Conservation (phyloP, 1,139 yeast genomes). For the Sugiyamaella xylanicola region DNA sequence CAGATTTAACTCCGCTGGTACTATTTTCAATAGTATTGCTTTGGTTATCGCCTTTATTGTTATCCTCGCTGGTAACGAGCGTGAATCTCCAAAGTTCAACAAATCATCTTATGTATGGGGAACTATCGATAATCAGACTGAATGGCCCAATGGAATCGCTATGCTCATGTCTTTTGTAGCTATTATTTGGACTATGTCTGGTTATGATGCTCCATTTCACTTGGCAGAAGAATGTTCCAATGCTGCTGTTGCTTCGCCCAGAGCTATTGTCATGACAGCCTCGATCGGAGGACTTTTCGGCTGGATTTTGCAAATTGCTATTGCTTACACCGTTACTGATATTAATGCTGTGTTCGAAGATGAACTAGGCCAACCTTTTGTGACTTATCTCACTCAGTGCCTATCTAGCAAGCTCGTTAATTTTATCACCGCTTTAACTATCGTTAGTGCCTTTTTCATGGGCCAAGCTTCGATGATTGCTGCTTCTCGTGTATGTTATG, state of each 20-base stretch:
- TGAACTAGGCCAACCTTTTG: slow-evolving; percentile 68
- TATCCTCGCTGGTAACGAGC: slow-evolving; percentile 54
- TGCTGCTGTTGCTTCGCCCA: slow-evolving; percentile 65
- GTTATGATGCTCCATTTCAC: slow-evolving; percentile 76
- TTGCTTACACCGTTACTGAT: slow-evolving; percentile 64
- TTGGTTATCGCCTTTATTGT: slow-evolving; percentile 58
- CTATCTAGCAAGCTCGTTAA: slow-evolving; percentile 50
- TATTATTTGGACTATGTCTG: slow-evolving; percentile 76
- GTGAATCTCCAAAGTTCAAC: slow-evolving; percentile 53
- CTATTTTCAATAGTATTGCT: slow-evolving; percentile 52
- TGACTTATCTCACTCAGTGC: slow-evolving; percentile 58
- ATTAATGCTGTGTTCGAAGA: slow-evolving; percentile 54
- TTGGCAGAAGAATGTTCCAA: slow-evolving; percentile 71
- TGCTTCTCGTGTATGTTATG: slow-evolving; percentile 68
- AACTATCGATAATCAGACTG: slow-evolving; percentile 59
- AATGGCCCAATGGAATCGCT: slow-evolving; percentile 67
- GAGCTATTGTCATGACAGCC: slow-evolving; percentile 68
- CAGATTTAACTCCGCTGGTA: slow-evolving; percentile 56
- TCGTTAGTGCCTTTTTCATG: slow-evolving; percentile 64
- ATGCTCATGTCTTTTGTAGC: slow-evolving; percentile 64
- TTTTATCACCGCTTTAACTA: slow-evolving; percentile 61
- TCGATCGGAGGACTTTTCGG: slow-evolving; percentile 63
- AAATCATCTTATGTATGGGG: slow-evolving; percentile 56
- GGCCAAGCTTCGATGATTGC: slow-evolving; percentile 72
- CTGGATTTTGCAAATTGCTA: slow-evolving; percentile 63